Base-by-base conservation (phyloP, 257 asterid genomes). In the Solanum sejunctum region DNA sequence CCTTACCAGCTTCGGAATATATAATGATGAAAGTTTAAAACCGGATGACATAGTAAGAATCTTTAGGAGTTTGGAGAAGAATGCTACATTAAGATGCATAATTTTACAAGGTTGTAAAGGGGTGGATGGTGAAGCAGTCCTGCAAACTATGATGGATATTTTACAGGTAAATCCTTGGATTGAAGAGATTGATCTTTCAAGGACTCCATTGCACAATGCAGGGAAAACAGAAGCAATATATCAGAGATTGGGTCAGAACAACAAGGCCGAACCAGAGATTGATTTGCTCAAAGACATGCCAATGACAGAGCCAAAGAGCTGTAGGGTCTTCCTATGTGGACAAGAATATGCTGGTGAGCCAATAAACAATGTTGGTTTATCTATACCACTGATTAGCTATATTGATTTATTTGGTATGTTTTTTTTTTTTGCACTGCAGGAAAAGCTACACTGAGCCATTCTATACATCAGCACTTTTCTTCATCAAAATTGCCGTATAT, bases 161-260 rank as follows among this genome's bases (percentile, higher is more conserved):
- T 54, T 95, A 83, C 92, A 93, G 83, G 94, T 94, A 86, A 95
- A 95, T 84, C 99, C 99, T 6, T 95, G 99, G 97, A 91, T 95
- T 39, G 97, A 94, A 88, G 95, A 91, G 51, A 88, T 94, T 47
- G 97, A 94, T 86, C 90, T 95, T 58, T 77, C 86, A 17, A 63
- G 91, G 88, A 94, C 97, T 5, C 97, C 99, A 13, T 90, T 94
- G 58, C 94, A 93, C 43, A 86, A 87, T 63, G 80, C 90, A 20
- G 97, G 98, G 41, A 88, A 91, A 86, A 88, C 97, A 7, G 94
- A 95, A 89, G 89, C 73, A 69, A 84, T 95, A 78, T 86, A 87
- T 84, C 93, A 88, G 80, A 91, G 88, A 86, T 79, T 94, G 57
- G 92, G 94, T 5, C 94, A 92, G 92, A 91, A 88, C 11, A 94